phyloP scores from a whole-genome alignment of 345 rosid species.

The Syzygium grande region DNA sequence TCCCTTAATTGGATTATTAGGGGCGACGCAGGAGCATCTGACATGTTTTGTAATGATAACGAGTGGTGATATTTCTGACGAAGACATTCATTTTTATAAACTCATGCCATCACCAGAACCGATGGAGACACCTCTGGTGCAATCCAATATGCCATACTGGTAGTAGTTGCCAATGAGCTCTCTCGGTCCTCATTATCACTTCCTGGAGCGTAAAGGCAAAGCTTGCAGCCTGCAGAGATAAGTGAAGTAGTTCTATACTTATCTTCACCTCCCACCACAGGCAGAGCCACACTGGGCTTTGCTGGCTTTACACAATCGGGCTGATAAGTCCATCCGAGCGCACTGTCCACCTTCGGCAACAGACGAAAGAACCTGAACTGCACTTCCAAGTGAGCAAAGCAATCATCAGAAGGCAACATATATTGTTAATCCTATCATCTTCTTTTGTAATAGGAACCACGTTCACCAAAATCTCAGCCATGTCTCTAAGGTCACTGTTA shows the following conservation, averaged over 20 bases:
- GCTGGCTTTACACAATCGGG: neutral
- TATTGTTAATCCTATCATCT: constrained; percentile 5
- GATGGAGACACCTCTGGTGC: constrained; percentile 11
- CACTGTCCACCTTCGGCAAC: constrained; percentile 1
- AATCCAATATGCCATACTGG: constrained; percentile 3
- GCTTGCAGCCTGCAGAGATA: neutral
- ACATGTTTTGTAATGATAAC: neutral
- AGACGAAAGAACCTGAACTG: constrained; percentile 4
- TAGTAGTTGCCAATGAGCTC: neutral
- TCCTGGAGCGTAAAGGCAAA: neutral
- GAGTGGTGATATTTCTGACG: neutral
- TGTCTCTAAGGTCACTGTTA: neutral
- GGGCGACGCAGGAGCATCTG: neutral
- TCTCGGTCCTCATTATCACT: neutral
- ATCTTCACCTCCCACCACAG: constrained; percentile 5
- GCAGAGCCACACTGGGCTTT: constrained; percentile 4
- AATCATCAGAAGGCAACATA: neutral
- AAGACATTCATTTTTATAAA: constrained; percentile 10
- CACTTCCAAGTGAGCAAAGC: constrained; percentile 11
- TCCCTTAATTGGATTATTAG: neutral
- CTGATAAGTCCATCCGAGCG: constrained; percentile 1
- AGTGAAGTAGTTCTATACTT: constrained; percentile 5
- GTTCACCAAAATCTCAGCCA: neutral
- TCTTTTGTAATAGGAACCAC: constrained; percentile 1
- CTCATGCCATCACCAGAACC: constrained; percentile 11